Conservation (phyloP, 768 basidiomycete genomes). For the Lyophyllum semitale region DNA sequence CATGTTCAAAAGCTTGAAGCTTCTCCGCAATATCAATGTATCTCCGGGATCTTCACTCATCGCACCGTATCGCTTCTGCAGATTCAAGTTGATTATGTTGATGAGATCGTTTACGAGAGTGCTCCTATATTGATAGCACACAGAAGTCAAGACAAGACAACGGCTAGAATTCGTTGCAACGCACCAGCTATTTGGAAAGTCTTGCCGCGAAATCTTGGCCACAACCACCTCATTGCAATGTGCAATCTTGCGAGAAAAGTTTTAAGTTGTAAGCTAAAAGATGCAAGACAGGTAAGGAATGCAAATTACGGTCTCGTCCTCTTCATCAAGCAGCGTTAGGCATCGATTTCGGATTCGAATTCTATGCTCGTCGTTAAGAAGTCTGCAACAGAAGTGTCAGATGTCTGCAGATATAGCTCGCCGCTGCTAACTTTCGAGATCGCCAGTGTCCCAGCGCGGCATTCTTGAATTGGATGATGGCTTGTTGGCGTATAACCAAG, state of each 20-base stretch:
- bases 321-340: slow-evolving; percentile 70
- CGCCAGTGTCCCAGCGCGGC: slow-evolving; percentile 73
- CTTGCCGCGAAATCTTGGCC: slow-evolving; percentile 74
- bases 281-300: not conserved
- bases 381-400: slow-evolving; percentile 38
- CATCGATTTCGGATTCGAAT: slow-evolving; percentile 63
- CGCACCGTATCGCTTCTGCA: slow-evolving; percentile 51
- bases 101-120: slow-evolving; percentile 58
- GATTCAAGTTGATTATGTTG: slow-evolving; percentile 50
- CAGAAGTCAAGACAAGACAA: not conserved
- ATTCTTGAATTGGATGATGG: slow-evolving; percentile 91
- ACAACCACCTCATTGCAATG: slow-evolving; percentile 76
- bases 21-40: slow-evolving; percentile 55
- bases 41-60: slow-evolving; percentile 42
- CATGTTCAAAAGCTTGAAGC: slow-evolving; percentile 63
- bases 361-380: slow-evolving; percentile 70
- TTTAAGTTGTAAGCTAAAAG: slow-evolving; percentile 5
- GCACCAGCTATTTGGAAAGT: slow-evolving; percentile 77
- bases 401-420: not conserved
- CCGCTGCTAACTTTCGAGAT: slow-evolving; percentile 61
- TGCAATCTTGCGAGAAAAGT: slow-evolving; percentile 57
- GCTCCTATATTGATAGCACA: slow-evolving; percentile 45
- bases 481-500: slow-evolving; percentile 70
- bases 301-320: slow-evolving; percentile 69
- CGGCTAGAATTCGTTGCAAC: slow-evolving; percentile 12